Base-by-base conservation (phyloP, 768 basidiomycete species). In the Tylopilus subfusipes region DNA sequence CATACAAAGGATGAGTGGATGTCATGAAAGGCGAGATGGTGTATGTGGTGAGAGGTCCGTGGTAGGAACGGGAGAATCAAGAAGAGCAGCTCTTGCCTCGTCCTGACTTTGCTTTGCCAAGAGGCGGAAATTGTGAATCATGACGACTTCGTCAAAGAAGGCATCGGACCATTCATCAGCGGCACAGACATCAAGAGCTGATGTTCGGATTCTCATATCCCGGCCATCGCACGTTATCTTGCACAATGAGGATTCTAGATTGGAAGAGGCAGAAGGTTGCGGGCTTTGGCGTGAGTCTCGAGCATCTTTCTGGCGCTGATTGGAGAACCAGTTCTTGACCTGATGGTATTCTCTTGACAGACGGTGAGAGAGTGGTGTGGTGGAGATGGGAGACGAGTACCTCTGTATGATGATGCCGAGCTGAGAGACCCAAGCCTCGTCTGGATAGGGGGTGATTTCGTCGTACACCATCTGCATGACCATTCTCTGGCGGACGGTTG, bases 261-360 rank as follows among this genome's bases (percentile, higher is more conserved):
- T 65, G 64, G 67, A 57, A 65, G 71, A 52, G 38, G 62, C 49
- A n/a, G 69, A 59, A 53, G 67, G 67, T 27, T 71, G 69, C 29
- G 69, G 71, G 10, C 69, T 70, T 42, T 72, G 71, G 12, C 69
- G 71, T 0, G 69, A 70, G 52, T 70, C 69, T 12, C 69, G 70
- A 30, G 76, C 68, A 52, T 75, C 74, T 57, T 78, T 74, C 53
- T 78, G 83, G 40, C 83, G 76, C 68, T 83, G 78, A 66, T 85
- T 85, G 5, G 82, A 82, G 55, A 85, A 85, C 83, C 83, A 85
- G 58, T 83, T 83, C 69, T 81, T 83, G 51, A 84, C 77, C 67
- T 83, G 82, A 61, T 78, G 78, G 62, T 80, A 81, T 45, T 82
- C 77, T 58, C 82, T 82, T 64, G 45, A 31, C 31, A 36, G 51